These are phyloP conservation scores for Xylariaceae sp. DNA, from an alignment of 2,329 filamentous ascomycete genomes.

Conservation along the genomic window DNA sequence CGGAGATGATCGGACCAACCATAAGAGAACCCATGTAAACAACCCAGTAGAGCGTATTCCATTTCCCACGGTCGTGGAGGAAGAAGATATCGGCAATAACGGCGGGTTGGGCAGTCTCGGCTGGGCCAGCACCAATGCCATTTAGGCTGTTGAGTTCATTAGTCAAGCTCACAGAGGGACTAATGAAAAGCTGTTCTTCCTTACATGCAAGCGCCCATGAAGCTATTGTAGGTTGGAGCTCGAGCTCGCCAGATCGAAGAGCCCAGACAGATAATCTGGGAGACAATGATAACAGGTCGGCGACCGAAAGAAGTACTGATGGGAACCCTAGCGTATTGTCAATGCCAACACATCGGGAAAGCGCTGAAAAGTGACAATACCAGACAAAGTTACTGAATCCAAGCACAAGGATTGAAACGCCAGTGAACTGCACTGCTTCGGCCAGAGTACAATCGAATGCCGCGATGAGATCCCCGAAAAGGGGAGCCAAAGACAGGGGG, in stretches of 20 bases:
- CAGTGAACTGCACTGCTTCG: constrained; percentile 16
- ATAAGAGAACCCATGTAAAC: constrained; percentile 33
- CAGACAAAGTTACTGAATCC: constrained; percentile 34
- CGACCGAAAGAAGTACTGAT: constrained; percentile 31
- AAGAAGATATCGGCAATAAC: constrained; percentile 32
- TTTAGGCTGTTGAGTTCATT: too few species aligned
- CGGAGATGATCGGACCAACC: constrained; percentile 33
- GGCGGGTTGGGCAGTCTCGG: constrained; percentile 34
- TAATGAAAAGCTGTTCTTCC: too few species aligned
- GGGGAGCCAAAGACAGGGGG: constrained; percentile 33
- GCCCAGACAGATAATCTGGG: constrained; percentile 28
- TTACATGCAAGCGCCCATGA: constrained; percentile 29
- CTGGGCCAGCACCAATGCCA: constrained; percentile 30
- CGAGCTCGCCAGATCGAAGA: constrained; percentile 31
- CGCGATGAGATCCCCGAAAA: constrained; percentile 21
- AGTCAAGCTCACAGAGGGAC: not conserved
- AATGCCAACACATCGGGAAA: too few species aligned
- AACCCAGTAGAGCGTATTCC: constrained; percentile 29
- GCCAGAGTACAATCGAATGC: constrained; percentile 29
- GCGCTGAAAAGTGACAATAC: too few species aligned
- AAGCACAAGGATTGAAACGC: constrained; percentile 30
- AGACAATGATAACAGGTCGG: constrained; percentile 30
- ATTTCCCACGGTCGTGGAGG: constrained; percentile 28
- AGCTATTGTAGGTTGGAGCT: constrained; percentile 29
- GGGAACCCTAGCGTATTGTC: too few species aligned